phyloP scores from a whole-genome alignment of 495 filamentous ascomycete genomes.

The Tuber aestivum region DNA sequence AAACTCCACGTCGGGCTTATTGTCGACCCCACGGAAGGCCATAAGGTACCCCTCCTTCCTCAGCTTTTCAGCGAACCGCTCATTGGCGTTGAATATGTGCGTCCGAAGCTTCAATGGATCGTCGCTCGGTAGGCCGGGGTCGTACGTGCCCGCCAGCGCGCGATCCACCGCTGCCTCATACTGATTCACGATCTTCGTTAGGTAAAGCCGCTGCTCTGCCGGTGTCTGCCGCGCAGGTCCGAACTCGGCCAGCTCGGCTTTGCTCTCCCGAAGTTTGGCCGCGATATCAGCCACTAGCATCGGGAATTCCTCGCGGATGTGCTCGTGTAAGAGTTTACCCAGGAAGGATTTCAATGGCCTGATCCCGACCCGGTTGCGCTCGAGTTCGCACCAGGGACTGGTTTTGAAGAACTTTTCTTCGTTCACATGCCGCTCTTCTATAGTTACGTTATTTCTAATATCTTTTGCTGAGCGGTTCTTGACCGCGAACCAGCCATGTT shows the following conservation, averaged over 20 bases:
- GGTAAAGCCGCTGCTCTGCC: slow-evolving; percentile 43
- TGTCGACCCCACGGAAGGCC: slow-evolving; percentile 27
- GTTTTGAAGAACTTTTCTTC: slow-evolving; percentile 48
- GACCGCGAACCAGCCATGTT: slow-evolving; percentile 53
- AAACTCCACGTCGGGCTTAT: slow-evolving; percentile 8
- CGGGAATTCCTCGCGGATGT: slow-evolving; percentile 43
- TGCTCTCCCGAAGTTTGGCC: slow-evolving; percentile 13
- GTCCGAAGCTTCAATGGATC: slow-evolving; percentile 36
- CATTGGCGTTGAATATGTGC: slow-evolving; percentile 31
- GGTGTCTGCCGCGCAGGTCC: slow-evolving; percentile 41
- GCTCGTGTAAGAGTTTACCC: slow-evolving; percentile 32
- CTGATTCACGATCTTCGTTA: slow-evolving; percentile 40
- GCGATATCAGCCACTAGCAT: slow-evolving; percentile 42
- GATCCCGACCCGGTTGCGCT: slow-evolving; percentile 41
- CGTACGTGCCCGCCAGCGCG: slow-evolving; percentile 41
- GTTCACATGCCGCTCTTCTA: slow-evolving; percentile 41
- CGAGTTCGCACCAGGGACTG: slow-evolving; percentile 44
- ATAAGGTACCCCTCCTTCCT: slow-evolving; percentile 27
- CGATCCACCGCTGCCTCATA: slow-evolving; percentile 41
- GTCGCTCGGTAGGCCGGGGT: slow-evolving; percentile 5
- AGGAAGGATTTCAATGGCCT: slow-evolving; percentile 30
- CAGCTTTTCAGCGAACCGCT: slow-evolving; percentile 19
- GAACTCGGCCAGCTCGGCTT: slow-evolving; percentile 38
- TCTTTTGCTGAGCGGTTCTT: slow-evolving; percentile 50
- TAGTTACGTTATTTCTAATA: slow-evolving; percentile 40